A percentile compares a stretch with the other conserved stretches of the same genome.
Conservation (phyloP, 78 protist species). For the Dictyostelium firmibasis region DNA sequence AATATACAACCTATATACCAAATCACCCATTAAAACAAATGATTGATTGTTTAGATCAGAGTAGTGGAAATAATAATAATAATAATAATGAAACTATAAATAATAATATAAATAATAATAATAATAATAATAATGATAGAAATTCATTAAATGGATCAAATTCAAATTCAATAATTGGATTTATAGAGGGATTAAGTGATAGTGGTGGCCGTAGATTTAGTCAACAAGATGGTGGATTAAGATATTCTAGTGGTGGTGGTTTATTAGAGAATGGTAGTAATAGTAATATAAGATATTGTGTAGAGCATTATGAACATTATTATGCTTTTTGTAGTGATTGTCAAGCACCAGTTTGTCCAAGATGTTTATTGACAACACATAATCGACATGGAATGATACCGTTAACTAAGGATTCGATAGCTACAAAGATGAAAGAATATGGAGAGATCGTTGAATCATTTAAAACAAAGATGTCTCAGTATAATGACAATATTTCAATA, state of each 20-base stretch:
- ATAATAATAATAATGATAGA: not conserved
- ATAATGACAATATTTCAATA: not conserved
- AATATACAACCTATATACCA: not conserved
- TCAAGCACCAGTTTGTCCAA: not conserved
- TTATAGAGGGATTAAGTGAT: constrained; percentile 23
- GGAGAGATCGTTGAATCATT: not conserved
- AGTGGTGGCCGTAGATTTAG: not conserved
- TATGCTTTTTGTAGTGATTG: constrained; percentile 2
- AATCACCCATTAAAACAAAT: constrained; percentile 25
- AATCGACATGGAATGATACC: constrained; percentile 19
- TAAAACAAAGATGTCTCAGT: not conserved
- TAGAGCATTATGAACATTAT: constrained; percentile 10
- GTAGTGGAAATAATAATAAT: not conserved
- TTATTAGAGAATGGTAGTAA: not conserved
- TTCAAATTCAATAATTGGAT: not conserved
- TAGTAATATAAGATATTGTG: constrained; percentile 5
- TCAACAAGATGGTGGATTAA: not conserved
- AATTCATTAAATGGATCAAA: constrained; percentile 4
- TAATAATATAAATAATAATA: not conserved
- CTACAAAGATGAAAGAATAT: not conserved
- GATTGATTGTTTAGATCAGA: not conserved
- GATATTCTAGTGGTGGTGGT: not conserved
- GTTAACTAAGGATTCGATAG: not conserved
- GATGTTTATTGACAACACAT: constrained; percentile 14
- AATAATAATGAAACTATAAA: not conserved